Evolutionary conservation across 2,329 filamentous ascomycete genomes (phyloP).

Genomic region (Botrytis sinoallii): DNA sequence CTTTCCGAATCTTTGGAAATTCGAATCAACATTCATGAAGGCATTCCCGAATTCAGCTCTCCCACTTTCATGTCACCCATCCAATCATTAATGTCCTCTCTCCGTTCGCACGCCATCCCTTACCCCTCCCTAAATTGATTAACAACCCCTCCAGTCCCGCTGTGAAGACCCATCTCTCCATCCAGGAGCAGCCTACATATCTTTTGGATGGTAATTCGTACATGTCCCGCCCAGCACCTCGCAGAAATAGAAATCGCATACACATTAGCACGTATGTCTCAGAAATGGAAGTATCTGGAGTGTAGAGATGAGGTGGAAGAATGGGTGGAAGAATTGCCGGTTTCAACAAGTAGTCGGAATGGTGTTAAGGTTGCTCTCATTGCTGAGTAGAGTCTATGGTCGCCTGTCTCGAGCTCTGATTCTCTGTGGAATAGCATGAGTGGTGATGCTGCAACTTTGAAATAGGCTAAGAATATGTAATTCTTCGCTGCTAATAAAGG

Average conservation of each 20-base stretch:
- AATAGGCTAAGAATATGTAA: background rate
- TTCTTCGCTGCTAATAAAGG: background rate
- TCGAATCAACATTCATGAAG: too few species aligned
- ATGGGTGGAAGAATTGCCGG: background rate
- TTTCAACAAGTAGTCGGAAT: background rate
- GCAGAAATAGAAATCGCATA: background rate
- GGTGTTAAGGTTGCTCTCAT: background rate
- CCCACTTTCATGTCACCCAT: too few species aligned
- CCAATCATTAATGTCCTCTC: too few species aligned
- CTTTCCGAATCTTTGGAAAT: too few species aligned
- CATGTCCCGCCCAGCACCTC: too few species aligned
- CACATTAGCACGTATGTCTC: background rate
- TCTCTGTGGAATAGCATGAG: fast-evolving
- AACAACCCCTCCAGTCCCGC: too few species aligned
- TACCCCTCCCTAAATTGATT: too few species aligned
- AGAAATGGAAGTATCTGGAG: background rate
- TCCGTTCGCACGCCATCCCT: too few species aligned
- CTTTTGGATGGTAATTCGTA: too few species aligned
- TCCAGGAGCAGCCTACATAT: too few species aligned
- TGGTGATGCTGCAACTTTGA: background rate
- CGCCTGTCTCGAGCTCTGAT: background rate
- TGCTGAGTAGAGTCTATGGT: background rate
- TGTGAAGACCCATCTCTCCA: too few species aligned
- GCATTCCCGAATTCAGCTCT: too few species aligned
- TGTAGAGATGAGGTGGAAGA: background rate